A percentile compares a stretch with the other conserved stretches of the same genome.
Conservation (phyloP, 2,329 filamentous ascomycete species). For the Curvularia spicifera region DNA sequence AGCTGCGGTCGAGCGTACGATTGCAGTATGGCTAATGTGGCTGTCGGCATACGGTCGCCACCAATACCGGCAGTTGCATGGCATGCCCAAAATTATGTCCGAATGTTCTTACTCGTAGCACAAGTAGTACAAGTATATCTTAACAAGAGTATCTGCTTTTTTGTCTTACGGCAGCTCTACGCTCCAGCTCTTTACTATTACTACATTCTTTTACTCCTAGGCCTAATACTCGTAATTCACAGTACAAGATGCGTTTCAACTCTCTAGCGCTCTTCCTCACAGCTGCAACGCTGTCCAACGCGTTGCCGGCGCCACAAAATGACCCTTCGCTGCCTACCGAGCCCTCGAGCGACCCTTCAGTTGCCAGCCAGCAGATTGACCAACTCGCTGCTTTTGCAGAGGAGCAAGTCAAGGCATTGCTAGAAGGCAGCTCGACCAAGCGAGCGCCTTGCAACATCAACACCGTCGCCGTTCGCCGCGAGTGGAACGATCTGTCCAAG, state of each 20-base stretch:
- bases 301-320: constrained; percentile 33
- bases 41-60: constrained; percentile 5
- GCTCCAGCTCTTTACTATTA: not conserved
- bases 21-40: constrained; percentile 6
- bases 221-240: not conserved
- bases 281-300: constrained; percentile 32
- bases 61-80: constrained; percentile 11
- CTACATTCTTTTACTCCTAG: not conserved
- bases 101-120: not conserved
- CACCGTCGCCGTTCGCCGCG: constrained; percentile 37
- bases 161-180: not conserved
- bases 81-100: not conserved
- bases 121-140: constrained; percentile 1
- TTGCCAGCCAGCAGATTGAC: constrained; percentile 34
- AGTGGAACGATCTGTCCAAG: constrained; percentile 36
- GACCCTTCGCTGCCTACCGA: constrained; percentile 25
- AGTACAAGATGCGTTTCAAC: constrained; percentile 36
- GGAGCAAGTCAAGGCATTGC: constrained; percentile 23
- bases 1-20: constrained; percentile 7
- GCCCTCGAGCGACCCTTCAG: constrained; percentile 30
- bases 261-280: constrained; percentile 32
- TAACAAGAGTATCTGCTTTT: not conserved
- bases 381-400: constrained; percentile 32
- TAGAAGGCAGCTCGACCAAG: constrained; percentile 27
- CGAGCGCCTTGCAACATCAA: constrained; percentile 32